These are phyloP conservation scores for Fulvia fulva DNA, from an alignment of 2,329 filamentous ascomycete species.

Conservation along the genomic window DNA sequence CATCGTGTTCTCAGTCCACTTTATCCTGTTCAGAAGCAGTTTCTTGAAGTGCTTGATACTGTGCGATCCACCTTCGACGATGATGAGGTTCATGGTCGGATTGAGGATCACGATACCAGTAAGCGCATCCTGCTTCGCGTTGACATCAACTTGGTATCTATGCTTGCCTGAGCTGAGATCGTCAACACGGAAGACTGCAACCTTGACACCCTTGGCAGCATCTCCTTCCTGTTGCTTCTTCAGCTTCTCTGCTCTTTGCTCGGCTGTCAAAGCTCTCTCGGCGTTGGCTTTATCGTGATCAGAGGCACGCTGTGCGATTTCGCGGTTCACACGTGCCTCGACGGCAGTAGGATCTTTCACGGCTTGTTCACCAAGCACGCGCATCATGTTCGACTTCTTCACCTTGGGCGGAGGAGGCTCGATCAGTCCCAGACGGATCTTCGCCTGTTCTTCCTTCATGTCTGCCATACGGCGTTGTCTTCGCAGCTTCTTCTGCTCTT, in stretches of 20 bases:
- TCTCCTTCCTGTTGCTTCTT: slow-evolving; percentile 80
- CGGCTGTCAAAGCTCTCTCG: slow-evolving; percentile 81
- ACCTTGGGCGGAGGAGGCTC: slow-evolving; percentile 92
- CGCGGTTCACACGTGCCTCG: slow-evolving; percentile 85
- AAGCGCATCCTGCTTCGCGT: slow-evolving; percentile 82
- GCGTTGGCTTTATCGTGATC: slow-evolving; percentile 77
- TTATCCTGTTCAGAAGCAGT: slow-evolving; percentile 86
- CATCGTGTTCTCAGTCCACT: slow-evolving; percentile 86
- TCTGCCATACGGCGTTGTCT: slow-evolving; percentile 88
- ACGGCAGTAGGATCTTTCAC: slow-evolving; percentile 97
- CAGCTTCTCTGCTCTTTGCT: slow-evolving; percentile 81
- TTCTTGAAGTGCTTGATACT: slow-evolving; percentile 84
- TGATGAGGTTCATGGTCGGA: slow-evolving; percentile 79
- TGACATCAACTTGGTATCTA: slow-evolving; percentile 86
- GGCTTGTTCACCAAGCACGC: slow-evolving; percentile 83
- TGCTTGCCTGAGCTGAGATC: slow-evolving; percentile 88
- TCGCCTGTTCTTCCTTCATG: slow-evolving; percentile 92
- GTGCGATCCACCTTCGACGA: slow-evolving; percentile 86
- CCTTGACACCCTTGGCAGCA: slow-evolving; percentile 76
- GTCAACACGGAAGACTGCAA: slow-evolving; percentile 84
- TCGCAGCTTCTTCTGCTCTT: slow-evolving; percentile 87
- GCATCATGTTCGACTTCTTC: slow-evolving; percentile 96
- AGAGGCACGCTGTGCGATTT: slow-evolving; percentile 81
- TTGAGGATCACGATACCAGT: slow-evolving; percentile 91
- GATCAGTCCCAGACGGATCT: slow-evolving; percentile 85